phyloP scores from a whole-genome alignment of 1,139 yeast species.

The Yamadazyma siamensis region DNA sequence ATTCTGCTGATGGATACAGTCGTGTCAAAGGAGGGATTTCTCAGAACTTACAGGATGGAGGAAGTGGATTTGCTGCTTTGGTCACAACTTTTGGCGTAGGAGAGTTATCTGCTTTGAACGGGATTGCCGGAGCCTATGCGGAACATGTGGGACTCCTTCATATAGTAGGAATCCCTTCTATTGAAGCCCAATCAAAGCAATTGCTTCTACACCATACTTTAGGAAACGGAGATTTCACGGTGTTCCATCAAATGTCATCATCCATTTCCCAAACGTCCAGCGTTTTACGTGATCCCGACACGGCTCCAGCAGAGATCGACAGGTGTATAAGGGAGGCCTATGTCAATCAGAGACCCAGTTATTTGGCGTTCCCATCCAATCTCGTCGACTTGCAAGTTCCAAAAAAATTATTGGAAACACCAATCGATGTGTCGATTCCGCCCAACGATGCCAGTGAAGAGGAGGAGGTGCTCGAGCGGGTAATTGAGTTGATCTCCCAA shows the following conservation, averaged over 20 bases:
- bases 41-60: conserved; percentile 8
- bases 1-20: conserved; percentile 71
- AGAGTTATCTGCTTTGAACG: conserved; percentile 41
- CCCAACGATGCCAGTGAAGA: conserved; percentile 28
- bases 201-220: conserved; percentile 57
- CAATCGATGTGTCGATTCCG: conserved; percentile 27
- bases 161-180: conserved; percentile 44
- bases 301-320: conserved; percentile 34
- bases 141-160: conserved; percentile 41
- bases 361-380: conserved; percentile 38
- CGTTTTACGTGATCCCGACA: conserved; percentile 23
- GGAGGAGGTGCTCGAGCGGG: conserved; percentile 28
- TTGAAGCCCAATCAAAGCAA: conserved; percentile 61
- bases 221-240: conserved; percentile 84
- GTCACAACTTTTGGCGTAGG: conserved; percentile 72
- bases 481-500: conserved; percentile 23
- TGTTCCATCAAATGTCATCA: conserved; percentile 62
- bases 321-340: conserved; percentile 35
- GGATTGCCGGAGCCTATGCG: conserved; percentile 40
- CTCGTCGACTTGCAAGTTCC: conserved; percentile 36
- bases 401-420: conserved; percentile 23
- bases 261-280: conserved; percentile 32
- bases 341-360: conserved; percentile 36
- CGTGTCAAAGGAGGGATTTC: conserved; percentile 43
- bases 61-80: conserved; percentile 47